These are phyloP conservation scores for Aspergillus baeticus DNA, from an alignment of 495 filamentous ascomycete genomes.

Conservation along the genomic window DNA sequence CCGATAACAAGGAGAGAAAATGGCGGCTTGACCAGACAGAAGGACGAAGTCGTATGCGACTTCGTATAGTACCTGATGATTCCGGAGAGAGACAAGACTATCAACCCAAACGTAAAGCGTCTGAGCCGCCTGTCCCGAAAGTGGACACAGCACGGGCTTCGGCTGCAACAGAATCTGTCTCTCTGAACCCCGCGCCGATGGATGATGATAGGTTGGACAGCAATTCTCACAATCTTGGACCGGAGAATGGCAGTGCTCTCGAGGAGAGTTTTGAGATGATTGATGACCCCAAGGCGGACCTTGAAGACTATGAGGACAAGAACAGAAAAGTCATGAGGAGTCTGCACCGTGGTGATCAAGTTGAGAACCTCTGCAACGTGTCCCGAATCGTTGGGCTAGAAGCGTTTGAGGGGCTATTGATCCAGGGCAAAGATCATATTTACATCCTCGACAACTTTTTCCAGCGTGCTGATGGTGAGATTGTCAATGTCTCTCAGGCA, in stretches of 20 bases:
- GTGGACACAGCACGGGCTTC: conserved; percentile 36
- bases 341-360: conserved; percentile 83
- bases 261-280: conserved; percentile 96
- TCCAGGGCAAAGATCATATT: conserved; percentile 87
- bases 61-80: conserved; percentile 77
- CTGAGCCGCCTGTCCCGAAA: conserved; percentile 42
- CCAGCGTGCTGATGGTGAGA: conserved; percentile 90
- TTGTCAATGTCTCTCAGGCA: conserved; percentile 93
- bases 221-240: conserved; percentile 34
- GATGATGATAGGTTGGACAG: conserved; percentile 28
- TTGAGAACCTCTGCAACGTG: conserved; percentile 93
- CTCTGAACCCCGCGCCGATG: conserved; percentile 33
- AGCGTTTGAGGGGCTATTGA: conserved; percentile 85
- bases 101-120: conserved; percentile 76
- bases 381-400: conserved; percentile 92
- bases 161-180: conserved; percentile 31
- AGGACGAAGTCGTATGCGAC: conserved; percentile 90
- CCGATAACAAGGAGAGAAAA: conserved; percentile 60
- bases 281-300: conserved; percentile 78
- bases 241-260: conserved; percentile 43
- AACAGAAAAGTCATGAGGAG: conserved; percentile 96
- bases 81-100: conserved; percentile 68
- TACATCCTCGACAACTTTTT: conserved; percentile 96
- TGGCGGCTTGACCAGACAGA: conserved; percentile 96
- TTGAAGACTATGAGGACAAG: conserved; percentile 92